Base-by-base conservation (phyloP, 768 basidiomycete species). In the Hygrocybe coccinea region DNA sequence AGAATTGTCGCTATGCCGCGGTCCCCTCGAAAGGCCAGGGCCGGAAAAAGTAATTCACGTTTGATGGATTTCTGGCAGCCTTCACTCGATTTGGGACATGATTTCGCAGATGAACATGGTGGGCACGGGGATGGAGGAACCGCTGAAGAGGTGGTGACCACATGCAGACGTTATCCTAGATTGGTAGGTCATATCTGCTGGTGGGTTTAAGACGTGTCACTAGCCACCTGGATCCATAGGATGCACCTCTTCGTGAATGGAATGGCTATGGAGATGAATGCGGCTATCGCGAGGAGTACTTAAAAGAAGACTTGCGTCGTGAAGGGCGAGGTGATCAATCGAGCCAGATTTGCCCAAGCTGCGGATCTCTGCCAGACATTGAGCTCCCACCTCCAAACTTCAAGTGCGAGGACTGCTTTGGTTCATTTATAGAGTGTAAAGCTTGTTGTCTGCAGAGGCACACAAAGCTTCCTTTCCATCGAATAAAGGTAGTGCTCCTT, bases 321-420 rank as follows among this genome's bases (percentile, higher is more conserved):
- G 54, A 55, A 37, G 54, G 54, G 15, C 46, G 29, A 19, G 54
- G 54, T 15, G 34, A 55, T 24, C 45, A 22, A 24, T n/a, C 12
- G 14, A 21, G 21, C 11, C 19, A 33, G n/a, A 6, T 15, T 37
- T 55, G 54, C 29, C 54, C 54, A 5, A 55, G 48, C 10, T 55
- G 54, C 29, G 24, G 24, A 37, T 19, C 2, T 39, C 12, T n/a
- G 2, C 35, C 11, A 2, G 2, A 11, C 14, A 33, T 33, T 36
- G 47, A 36, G 19, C 12, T 5, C 15, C 6, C 25, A 12, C 46
- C 54, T 4, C 15, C 24, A n/a, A 29, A 29, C 8, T 57, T 17
- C 38, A 11, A 50, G 21, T 57, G 56, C 36, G 24, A 52, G 51
- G 56, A 57, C 9, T 57, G 56, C 29, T 52, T 53, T 25, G 56